phyloP scores from a whole-genome alignment of 345 rosid species.

The Clarkia xantiana region DNA sequence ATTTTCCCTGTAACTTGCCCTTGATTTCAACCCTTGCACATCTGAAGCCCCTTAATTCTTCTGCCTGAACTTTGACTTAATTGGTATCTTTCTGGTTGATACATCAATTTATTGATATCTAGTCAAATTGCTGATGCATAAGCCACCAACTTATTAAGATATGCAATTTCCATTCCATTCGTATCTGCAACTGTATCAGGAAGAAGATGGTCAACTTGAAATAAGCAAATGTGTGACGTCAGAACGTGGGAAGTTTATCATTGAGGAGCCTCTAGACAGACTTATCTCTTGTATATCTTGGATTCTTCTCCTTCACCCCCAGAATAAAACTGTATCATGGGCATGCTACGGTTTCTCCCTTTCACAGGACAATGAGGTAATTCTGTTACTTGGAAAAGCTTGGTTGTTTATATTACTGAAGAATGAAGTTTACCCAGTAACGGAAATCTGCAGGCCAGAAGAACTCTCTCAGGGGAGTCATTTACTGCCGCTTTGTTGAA shows the following conservation, averaged over 20 bases:
- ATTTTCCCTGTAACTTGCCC: no score
- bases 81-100: no score
- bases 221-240: slow-evolving; percentile 36
- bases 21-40: no score
- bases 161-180: background rate
- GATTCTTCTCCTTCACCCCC: slow-evolving; percentile 56
- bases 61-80: no score
- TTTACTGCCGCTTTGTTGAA: slow-evolving; percentile 43
- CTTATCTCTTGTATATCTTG: slow-evolving; percentile 62
- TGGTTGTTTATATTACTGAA: background rate
- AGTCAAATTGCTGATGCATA: no score
- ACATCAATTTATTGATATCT: no score
- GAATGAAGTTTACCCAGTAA: slow-evolving; percentile 2
- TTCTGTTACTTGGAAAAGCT: slow-evolving; percentile 5
- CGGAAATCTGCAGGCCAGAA: slow-evolving; percentile 34
- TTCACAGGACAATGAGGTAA: slow-evolving; percentile 77
- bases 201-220: slow-evolving; percentile 35
- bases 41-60: no score
- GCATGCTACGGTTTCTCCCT: slow-evolving; percentile 69
- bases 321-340: slow-evolving; percentile 32
- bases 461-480: slow-evolving; percentile 30
- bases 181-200: slow-evolving; percentile 20
- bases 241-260: slow-evolving; percentile 31
- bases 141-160: no score
- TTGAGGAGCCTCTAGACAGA: slow-evolving; percentile 67